Conservation (phyloP, 495 filamentous ascomycete species). For the Penicillium crystallinum region DNA sequence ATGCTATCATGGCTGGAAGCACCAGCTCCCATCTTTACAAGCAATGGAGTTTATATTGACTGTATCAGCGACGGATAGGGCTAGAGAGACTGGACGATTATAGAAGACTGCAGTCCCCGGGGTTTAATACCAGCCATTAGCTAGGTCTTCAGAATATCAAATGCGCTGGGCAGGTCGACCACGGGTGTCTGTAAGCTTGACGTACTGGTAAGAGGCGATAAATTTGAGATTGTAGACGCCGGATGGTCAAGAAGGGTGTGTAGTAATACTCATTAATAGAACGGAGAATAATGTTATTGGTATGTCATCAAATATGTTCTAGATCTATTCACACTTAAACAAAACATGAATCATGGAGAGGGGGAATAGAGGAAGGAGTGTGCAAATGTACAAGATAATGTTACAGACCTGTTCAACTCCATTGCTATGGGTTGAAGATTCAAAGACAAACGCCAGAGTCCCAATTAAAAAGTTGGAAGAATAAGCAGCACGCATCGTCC, state of each 20-base stretch:
- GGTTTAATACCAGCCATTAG: too few species aligned
- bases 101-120: too few species aligned
- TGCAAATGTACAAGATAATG: constrained; percentile 15
- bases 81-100: too few species aligned
- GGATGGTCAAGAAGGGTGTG: constrained; percentile 25
- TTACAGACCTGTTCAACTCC: constrained; percentile 4
- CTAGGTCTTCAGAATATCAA: too few species aligned
- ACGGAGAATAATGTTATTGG: not conserved
- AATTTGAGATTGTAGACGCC: constrained; percentile 35
- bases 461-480: not conserved
- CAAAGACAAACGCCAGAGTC: constrained; percentile 12
- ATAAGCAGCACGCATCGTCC: not conserved
- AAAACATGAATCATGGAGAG: constrained; percentile 11
- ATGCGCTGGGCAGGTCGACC: too few species aligned
- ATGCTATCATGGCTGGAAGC: constrained; percentile 8
- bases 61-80: too few species aligned
- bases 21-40: too few species aligned
- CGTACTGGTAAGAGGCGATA: too few species aligned
- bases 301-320: constrained; percentile 1
- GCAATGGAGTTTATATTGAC: too few species aligned
- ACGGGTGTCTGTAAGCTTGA: too few species aligned
- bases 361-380: constrained; percentile 15
- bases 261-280: not conserved
- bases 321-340: constrained; percentile 4
- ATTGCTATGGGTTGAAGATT: constrained; percentile 1